phyloP scores from a whole-genome alignment of 495 filamentous ascomycete genomes.

The Penicillium canescens region DNA sequence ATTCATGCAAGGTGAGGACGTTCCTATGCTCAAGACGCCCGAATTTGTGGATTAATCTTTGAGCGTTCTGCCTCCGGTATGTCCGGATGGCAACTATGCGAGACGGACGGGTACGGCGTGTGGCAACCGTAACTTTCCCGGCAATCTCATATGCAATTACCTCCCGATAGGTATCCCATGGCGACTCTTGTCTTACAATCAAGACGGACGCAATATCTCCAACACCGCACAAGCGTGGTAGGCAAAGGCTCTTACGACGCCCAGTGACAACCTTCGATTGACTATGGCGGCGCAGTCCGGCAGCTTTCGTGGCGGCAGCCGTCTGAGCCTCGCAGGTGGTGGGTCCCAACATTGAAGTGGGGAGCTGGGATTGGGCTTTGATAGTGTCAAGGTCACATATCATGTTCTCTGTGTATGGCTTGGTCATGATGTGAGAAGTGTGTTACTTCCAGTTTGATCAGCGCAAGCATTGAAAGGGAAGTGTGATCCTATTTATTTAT shows the following conservation, averaged over 20 bases:
- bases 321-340: not conserved
- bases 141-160: slow-evolving; percentile 9
- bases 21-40: slow-evolving; percentile 1
- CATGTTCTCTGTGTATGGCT: slow-evolving; percentile 3
- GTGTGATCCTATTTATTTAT: not conserved
- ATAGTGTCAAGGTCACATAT: slow-evolving; percentile 6
- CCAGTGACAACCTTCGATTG: slow-evolving; percentile 1
- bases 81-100: slow-evolving; percentile 8
- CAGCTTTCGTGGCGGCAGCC: not conserved
- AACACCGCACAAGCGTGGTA: not conserved
- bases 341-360: not conserved
- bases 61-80: slow-evolving; percentile 4
- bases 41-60: slow-evolving; percentile 6
- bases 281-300: not conserved
- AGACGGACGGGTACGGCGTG: slow-evolving; percentile 5
- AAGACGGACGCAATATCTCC: slow-evolving; percentile 1
- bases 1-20: slow-evolving; percentile 1
- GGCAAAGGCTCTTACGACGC: slow-evolving; percentile 3
- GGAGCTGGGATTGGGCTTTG: slow-evolving; percentile 7
- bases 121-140: slow-evolving; percentile 5
- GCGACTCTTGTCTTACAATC: slow-evolving; percentile 9
- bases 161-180: slow-evolving; percentile 9
- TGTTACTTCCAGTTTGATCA: not conserved
- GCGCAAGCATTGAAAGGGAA: not conserved
- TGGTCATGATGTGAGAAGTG: not conserved